Percentiles rank a stretch among this genome's conserved stretches.
phyloP scores from a whole-genome alignment of 257 asterid species.

The Nemophila menziesii region DNA sequence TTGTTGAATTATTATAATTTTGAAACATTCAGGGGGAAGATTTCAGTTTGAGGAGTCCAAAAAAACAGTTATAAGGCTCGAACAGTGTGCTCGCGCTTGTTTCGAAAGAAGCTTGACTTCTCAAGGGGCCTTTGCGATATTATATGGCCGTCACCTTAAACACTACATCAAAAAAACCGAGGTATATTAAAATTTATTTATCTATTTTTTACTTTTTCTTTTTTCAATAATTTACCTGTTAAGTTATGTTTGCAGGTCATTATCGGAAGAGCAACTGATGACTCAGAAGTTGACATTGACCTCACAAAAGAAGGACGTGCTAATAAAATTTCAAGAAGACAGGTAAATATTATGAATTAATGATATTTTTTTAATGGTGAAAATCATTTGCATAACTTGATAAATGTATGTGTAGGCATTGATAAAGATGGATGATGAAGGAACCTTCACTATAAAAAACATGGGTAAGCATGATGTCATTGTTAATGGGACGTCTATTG shows the following conservation, averaged over 20 bases:
- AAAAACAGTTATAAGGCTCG: conserved; percentile 76
- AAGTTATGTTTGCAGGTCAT: conserved; percentile 38
- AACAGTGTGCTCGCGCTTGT: conserved; percentile 60
- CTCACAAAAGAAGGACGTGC: conserved; percentile 89
- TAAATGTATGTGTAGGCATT: conserved; percentile 42
- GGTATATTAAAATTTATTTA: conserved; percentile 32
- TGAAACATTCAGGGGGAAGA: conserved; percentile 38
- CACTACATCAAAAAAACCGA: conserved; percentile 66
- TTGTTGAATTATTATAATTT: conserved; percentile 11
- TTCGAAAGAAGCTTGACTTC: conserved; percentile 60
- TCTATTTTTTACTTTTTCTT: conserved; percentile 3
- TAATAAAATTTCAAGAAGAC: conserved; percentile 88
- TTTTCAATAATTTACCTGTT: background rate
- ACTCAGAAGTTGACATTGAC: conserved; percentile 78
- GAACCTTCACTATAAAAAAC: conserved; percentile 70
- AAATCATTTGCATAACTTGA: background rate
- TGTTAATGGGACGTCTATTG: conserved; percentile 62
- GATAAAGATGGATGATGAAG: conserved; percentile 78
- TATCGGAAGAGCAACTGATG: conserved; percentile 96
- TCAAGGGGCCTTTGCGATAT: conserved; percentile 68
- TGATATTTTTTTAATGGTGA: background rate
- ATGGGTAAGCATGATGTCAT: conserved; percentile 72
- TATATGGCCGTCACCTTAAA: conserved; percentile 73
- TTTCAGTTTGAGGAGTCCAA: conserved; percentile 61
- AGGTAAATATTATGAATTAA: conserved; percentile 36